phyloP scores from a whole-genome alignment of 1,139 yeast species.

The Yarrowia galli region DNA sequence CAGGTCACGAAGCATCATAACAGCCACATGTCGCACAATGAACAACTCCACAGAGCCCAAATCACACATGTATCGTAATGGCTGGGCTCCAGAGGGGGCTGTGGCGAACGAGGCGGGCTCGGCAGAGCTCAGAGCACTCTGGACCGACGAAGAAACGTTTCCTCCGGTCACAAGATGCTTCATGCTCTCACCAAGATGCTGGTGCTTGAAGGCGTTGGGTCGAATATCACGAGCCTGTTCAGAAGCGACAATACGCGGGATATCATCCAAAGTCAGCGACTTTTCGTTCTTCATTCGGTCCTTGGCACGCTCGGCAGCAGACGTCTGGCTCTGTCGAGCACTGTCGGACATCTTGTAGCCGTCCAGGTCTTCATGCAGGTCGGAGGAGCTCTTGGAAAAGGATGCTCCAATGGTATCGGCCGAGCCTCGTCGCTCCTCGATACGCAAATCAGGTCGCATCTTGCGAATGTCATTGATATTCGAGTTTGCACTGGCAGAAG shows the following conservation, averaged over 20 bases:
- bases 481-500: too few relatives aligned
- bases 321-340: slow-evolving; percentile 45
- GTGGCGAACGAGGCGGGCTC: slow-evolving; percentile 36
- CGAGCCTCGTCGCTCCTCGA: slow-evolving; percentile 10
- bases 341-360: slow-evolving; percentile 44
- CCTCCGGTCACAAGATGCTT: slow-evolving; percentile 19
- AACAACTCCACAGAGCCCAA: slow-evolving; percentile 66
- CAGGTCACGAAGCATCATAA: slow-evolving; percentile 61
- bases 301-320: slow-evolving; percentile 58
- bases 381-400: slow-evolving; percentile 1
- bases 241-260: slow-evolving; percentile 95
- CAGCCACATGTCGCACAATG: slow-evolving; percentile 70
- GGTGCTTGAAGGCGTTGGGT: slow-evolving; percentile 83
- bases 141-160: slow-evolving; percentile 21
- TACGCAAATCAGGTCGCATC: slow-evolving; percentile 1
- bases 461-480: slow-evolving; percentile 17
- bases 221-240: slow-evolving; percentile 94
- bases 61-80: slow-evolving; percentile 69
- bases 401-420: neutral
- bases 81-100: slow-evolving; percentile 17
- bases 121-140: slow-evolving; percentile 16
- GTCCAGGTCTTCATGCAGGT: slow-evolving; percentile 2
- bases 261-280: slow-evolving; percentile 90
- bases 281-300: slow-evolving; percentile 80
- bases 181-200: slow-evolving; percentile 49